Conservation (phyloP, 352 stramenopile genomes). For the Pythium rishiriense region DNA sequence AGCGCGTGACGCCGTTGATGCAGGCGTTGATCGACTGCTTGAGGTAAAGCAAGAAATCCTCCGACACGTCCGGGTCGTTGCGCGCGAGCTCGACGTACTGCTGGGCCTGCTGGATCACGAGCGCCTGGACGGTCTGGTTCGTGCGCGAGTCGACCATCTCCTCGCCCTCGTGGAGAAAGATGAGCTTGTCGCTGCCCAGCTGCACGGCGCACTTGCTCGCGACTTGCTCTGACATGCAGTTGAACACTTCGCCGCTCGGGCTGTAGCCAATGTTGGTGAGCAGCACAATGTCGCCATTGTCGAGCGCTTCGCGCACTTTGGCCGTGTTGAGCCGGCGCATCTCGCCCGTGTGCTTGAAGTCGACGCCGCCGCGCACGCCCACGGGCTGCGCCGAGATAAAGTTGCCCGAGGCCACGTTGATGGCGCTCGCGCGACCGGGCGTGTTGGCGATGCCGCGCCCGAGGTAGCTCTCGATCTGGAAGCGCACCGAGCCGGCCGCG, state of each 20-base stretch:
- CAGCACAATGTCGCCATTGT: slow-evolving; percentile 95
- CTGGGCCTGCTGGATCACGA: slow-evolving; percentile 81
- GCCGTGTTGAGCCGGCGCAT: slow-evolving; percentile 92
- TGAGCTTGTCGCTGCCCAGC: slow-evolving; percentile 83
- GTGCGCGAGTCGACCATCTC: slow-evolving; percentile 83
- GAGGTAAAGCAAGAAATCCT: slow-evolving; percentile 82
- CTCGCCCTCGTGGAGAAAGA: slow-evolving; percentile 90
- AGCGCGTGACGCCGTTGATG: slow-evolving; percentile 81
- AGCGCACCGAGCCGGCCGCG: slow-evolving; percentile 89
- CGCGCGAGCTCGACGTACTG: slow-evolving; percentile 76
- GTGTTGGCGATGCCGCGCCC: slow-evolving; percentile 86
- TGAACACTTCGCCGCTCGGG: slow-evolving; percentile 93
- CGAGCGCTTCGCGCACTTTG: slow-evolving; percentile 91
- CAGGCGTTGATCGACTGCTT: slow-evolving; percentile 85
- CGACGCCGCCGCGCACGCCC: slow-evolving; percentile 82
- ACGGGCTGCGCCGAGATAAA: slow-evolving; percentile 95
- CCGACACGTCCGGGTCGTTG: slow-evolving; percentile 48
- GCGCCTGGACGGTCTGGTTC: slow-evolving; percentile 74
- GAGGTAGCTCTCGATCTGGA: slow-evolving; percentile 88
- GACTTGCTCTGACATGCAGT: slow-evolving; percentile 88
- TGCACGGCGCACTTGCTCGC: slow-evolving; percentile 87
- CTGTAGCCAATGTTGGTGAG: slow-evolving; percentile 96
- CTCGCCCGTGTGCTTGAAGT: slow-evolving; percentile 92
- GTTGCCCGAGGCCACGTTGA: slow-evolving; percentile 96
- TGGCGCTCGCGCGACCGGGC: slow-evolving; percentile 56